A percentile compares a stretch with the other conserved stretches of the same genome.
phyloP scores from a whole-genome alignment of 768 basidiomycete genomes.

The Wakefieldia striispora region DNA sequence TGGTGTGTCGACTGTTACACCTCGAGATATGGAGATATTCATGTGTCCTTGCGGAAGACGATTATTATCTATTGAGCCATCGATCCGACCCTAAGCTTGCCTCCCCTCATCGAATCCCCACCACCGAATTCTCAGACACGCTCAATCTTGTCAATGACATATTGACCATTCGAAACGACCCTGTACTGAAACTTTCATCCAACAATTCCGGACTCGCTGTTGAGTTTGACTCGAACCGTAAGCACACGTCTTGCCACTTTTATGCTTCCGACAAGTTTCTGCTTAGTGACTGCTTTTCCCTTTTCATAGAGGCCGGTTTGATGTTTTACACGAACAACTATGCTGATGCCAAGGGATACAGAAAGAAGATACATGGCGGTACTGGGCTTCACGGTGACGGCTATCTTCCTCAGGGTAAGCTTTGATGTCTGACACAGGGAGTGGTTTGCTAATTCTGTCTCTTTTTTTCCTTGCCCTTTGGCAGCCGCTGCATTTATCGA shows the following conservation, averaged over 20 bases:
- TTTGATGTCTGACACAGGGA: neutral
- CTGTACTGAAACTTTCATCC: slow-evolving; percentile 54
- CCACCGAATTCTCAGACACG: slow-evolving; percentile 38
- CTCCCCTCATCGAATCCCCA: slow-evolving; percentile 49
- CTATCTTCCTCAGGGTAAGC: slow-evolving; percentile 57
- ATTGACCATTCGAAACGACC: slow-evolving; percentile 32
- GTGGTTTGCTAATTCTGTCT: neutral
- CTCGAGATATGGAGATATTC: neutral
- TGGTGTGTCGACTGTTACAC: slow-evolving; percentile 36
- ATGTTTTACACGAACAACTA: slow-evolving; percentile 73
- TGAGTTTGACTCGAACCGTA: slow-evolving; percentile 69
- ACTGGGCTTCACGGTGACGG: slow-evolving; percentile 58
- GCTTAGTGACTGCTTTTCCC: neutral
- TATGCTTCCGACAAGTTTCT: neutral
- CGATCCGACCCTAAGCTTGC: slow-evolving; percentile 30
- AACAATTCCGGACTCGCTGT: slow-evolving; percentile 58
- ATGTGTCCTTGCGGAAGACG: slow-evolving; percentile 40
- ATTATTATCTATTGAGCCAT: slow-evolving; percentile 58
- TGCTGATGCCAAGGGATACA: slow-evolving; percentile 44
- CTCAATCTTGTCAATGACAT: slow-evolving; percentile 44
- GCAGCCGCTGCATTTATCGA: slow-evolving; percentile 65
- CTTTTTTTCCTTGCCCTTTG: neutral
- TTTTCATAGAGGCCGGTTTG: slow-evolving; percentile 57
- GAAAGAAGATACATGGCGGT: slow-evolving; percentile 76
- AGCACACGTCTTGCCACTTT: slow-evolving; percentile 20